phyloP scores from a whole-genome alignment of 2,329 filamentous ascomycete genomes.

The Huntiella bhutanensis region DNA sequence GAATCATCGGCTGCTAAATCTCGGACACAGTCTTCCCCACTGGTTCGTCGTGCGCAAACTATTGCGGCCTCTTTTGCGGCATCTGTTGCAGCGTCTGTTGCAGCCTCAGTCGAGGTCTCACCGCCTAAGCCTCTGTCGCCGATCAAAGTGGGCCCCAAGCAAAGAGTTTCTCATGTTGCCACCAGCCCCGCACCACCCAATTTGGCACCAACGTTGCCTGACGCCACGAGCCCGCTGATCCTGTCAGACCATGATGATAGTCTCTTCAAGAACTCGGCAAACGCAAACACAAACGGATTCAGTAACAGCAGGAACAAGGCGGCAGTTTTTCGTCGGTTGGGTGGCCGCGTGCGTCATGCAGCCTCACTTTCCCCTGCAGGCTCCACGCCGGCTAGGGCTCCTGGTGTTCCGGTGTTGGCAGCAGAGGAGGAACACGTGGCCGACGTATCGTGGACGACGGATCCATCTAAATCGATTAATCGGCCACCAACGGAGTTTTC shows the following conservation, averaged over 20 bases:
- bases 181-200: constrained; percentile 1
- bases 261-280: constrained; percentile 2
- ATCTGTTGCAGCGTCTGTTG: no score
- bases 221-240: constrained; percentile 4
- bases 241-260: constrained; percentile 6
- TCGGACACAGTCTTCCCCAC: not conserved
- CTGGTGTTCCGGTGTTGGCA: constrained; percentile 5
- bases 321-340: constrained; percentile 4
- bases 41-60: not conserved
- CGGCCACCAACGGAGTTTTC: not conserved
- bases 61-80: no score
- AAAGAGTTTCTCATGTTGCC: no score
- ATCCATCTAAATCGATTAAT: constrained; percentile 5
- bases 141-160: no score
- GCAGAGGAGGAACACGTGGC: constrained; percentile 10
- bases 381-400: constrained; percentile 1
- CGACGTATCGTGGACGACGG: constrained; percentile 11
- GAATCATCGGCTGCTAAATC: no score
- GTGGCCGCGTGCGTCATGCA: constrained; percentile 8
- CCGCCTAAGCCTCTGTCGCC: constrained; percentile 1
- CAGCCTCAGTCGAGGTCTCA: constrained; percentile 1
- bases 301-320: constrained; percentile 1
- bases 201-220: constrained; percentile 1
- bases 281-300: not conserved
- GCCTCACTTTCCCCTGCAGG: constrained; percentile 8